Evolutionary conservation across 805 yeast genomes (phyloP), one percentile per base, ranked within the genome.

Genomic region (Pichia sporocuriosa): DNA sequence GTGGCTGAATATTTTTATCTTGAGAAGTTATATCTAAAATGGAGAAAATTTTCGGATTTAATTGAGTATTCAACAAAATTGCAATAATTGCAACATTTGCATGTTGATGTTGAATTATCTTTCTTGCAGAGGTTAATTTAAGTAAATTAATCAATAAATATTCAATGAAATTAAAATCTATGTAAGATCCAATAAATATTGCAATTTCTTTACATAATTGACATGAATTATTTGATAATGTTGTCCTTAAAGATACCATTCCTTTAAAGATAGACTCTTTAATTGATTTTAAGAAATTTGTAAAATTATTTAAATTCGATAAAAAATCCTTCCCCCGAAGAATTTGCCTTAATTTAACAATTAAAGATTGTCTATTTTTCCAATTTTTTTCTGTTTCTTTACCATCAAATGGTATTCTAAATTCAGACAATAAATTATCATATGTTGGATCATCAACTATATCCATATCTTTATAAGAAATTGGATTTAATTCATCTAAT

Each of bases 381-480:
- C 98, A 93, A 57, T 93, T 93, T 44, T 72, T 71, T 55, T 93
- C 98, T 0, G 95, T 83, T 58, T 93, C 98, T 53, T 81, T 69
- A 5, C 81, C 83, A 8, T 69, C 73, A 52, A 90, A 88, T 20
- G 57, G 49, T 0, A 58, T 45, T 17, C 65, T 40, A 13, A 58
- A 54, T 4, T 53, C 53, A 6, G 49, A 42, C 23, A 71, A 48
- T 11, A 55, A 51, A 28, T 58, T 55, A 11, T 56, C 57, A 30
- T 62, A 48, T 4, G 40, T 15, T 2, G 68, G 50, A 35, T 64
- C 49, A 6, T 61, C 46, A n/a, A n/a, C n/a, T n/a, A n/a, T n/a
- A n/a, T n/a, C n/a, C n/a, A n/a, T n/a, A n/a, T n/a, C n/a, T n/a
- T n/a, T n/a, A n/a, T n/a, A n/a, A n/a, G n/a, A n/a, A n/a, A n/a